Evolutionary conservation across 2,329 filamentous ascomycete genomes (phyloP).

Genomic region (Cladosporium sp.): DNA sequence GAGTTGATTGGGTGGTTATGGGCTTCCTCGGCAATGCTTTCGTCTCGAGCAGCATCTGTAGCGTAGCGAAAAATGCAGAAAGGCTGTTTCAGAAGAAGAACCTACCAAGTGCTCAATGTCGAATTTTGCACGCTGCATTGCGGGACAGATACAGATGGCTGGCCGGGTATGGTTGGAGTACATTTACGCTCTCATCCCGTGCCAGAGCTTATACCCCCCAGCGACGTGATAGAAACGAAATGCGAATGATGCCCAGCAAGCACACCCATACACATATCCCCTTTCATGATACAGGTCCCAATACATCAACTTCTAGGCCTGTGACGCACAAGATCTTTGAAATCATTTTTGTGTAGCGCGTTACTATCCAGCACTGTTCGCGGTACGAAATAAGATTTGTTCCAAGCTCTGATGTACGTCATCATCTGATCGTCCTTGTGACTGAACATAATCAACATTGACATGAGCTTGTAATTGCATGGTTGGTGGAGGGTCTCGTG

Average conservation of each 20-base stretch:
- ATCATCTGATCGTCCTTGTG: too few relatives aligned
- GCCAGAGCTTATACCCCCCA: not conserved
- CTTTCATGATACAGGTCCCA: too few relatives aligned
- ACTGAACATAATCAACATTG: too few relatives aligned
- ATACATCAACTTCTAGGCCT: too few relatives aligned
- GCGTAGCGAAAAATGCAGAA: constrained; percentile 14
- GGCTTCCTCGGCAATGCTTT: constrained; percentile 14
- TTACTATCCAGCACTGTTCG: too few relatives aligned
- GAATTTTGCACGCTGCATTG: not conserved
- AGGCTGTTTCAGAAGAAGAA: constrained; percentile 13
- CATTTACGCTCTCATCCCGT: constrained; percentile 1
- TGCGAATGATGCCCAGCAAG: not conserved
- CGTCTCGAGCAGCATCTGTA: constrained; percentile 12
- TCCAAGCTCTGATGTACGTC: too few relatives aligned
- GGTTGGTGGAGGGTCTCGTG: too few relatives aligned
- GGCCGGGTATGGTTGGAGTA: constrained; percentile 1
- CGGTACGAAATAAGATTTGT: too few relatives aligned
- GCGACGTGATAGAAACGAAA: constrained; percentile 4
- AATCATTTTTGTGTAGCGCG: too few relatives aligned
- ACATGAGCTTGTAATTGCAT: too few relatives aligned
- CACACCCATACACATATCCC: not conserved
- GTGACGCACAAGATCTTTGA: too few relatives aligned
- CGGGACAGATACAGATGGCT: not conserved
- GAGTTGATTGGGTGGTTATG: constrained; percentile 15
- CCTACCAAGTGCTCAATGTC: not conserved